phyloP scores from a whole-genome alignment of 345 rosid genomes.

The Eucalyptus tenuipes region DNA sequence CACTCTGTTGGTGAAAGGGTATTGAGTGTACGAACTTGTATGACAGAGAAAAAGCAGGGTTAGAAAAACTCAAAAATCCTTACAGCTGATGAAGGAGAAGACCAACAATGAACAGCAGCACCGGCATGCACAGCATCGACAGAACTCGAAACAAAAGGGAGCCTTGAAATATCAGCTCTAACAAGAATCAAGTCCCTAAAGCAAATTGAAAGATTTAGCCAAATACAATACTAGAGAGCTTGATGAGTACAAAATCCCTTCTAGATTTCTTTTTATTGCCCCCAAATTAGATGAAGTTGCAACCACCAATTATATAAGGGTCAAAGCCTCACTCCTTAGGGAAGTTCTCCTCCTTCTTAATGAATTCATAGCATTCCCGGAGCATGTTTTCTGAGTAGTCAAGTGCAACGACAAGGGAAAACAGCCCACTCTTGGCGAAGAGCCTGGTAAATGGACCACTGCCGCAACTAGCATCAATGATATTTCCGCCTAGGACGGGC shows the following conservation, averaged over 20 bases:
- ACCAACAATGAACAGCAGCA: slow-evolving; percentile 90
- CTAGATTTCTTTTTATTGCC: not conserved
- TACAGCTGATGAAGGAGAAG: slow-evolving; percentile 78
- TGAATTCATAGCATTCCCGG: slow-evolving; percentile 52
- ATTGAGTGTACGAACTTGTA: not conserved
- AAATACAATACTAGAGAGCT: not conserved
- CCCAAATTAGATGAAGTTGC: not conserved
- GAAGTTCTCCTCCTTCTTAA: slow-evolving; percentile 49
- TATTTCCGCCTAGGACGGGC: slow-evolving; percentile 74
- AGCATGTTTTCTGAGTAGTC: slow-evolving; percentile 95
- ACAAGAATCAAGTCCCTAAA: slow-evolving; percentile 61
- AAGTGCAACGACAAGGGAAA: slow-evolving; percentile 66
- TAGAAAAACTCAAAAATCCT: not conserved
- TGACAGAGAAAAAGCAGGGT: not conserved
- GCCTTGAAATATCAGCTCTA: slow-evolving; percentile 82
- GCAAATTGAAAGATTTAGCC: not conserved
- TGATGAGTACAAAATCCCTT: not conserved
- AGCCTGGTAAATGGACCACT: slow-evolving; percentile 78
- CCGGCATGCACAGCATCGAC: slow-evolving; percentile 87
- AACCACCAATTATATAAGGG: not conserved
- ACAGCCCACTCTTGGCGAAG: slow-evolving; percentile 59
- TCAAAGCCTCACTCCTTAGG: slow-evolving; percentile 46
- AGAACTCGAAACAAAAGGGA: slow-evolving; percentile 65
- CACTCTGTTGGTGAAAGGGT: not conserved
- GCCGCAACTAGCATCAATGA: slow-evolving; percentile 91